Base-by-base conservation (phyloP, 2,329 filamentous ascomycete species). In the Curvularia sp. region DNA sequence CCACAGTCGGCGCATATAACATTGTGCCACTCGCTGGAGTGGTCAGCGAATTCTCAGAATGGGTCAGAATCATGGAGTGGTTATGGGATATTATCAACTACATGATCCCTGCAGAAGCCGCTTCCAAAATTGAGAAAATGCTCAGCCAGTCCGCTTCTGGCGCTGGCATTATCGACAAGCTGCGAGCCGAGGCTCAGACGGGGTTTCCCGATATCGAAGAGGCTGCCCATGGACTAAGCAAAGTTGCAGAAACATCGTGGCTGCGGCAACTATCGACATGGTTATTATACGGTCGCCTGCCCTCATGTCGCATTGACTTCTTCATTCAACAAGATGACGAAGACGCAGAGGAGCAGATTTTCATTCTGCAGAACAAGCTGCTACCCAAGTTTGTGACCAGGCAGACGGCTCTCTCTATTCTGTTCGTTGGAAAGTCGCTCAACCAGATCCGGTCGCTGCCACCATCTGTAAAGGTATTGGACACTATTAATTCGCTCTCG, bases 21-120 rank as follows among this genome's bases (percentile, higher is more conserved):
- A 96, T 97, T 62, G 94, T 98, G 22, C 94, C 95, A 2, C 79
- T 99, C 67, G 96, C 95, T 49, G 89, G 89, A 1, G 85, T 98
- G 20, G 88, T 96, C 28, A 86, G 85, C 5, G 90, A 95, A 71
- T 97, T 98, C 70, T 88, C 89, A n/a, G 89, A 86, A 43, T 98
- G 94, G 94, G 90, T 85, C 47, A 85, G 92, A 67, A 84, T 88
- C 35, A 85, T 98, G 82, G 89, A 93, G 69, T 98, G 94, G 92
- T 83, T 97, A 20, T 91, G 89, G 88, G 84, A 87, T 31, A 79
- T 93, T 48, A 85, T 86, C 33, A 84, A 85, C 66, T 91, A 90
- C 66, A 91, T 97, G 75, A 77, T 86, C 52, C 78, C 81, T 0
- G 70, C 66, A 28, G 65, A 72, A 48, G 50, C 50, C 49, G 30